Base-by-base conservation (phyloP, 495 filamentous ascomycete species). In the Hypoxylon cercidicola region DNA sequence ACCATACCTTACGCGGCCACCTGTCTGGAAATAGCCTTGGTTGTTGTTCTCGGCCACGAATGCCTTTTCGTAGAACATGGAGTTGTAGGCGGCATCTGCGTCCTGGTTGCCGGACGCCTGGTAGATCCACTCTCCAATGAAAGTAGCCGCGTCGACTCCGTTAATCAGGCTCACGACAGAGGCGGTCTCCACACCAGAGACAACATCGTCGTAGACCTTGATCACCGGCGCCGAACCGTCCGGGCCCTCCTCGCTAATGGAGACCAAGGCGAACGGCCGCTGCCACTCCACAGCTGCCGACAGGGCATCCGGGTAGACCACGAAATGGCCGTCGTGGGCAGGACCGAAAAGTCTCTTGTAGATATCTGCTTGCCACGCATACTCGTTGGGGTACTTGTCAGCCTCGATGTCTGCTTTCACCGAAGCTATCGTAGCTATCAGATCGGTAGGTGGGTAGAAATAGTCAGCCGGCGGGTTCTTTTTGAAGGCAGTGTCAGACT, bases 21-120 rank as follows among this genome's bases (percentile, higher is more conserved):
- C 66, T 7, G 62, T 63, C 34, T 72, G 58, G 62, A 75, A 75
- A 41, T 70, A 70, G 7, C 68, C 70, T 25, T 19, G 43, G 28
- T 62, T 69, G 19, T 56, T 50, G 37, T 62, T 47, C 48, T 64
- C 71, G 12, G 71, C 71, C 19, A 60, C 25, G 50, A 67, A 69
- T 1, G 68, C 68, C 39, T 70, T 66, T 39, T 71, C 71, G 56
- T 66, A 72, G 58, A 84, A 84, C 68, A 82, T 74, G 4, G 74
- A 72, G 56, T 84, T 84, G 58, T 80, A 84, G 1, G 75, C 78
- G n/a, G 80, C 78, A 55, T 84, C 80, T 21, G 69, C 72, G 55
- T 84, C 81, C 47, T 78, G 78, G 55, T 73, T 74, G 39, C 67
- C 73, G 10, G 57, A 48, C n/a, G 70, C 72, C 23, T 61, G 55